Evolutionary conservation across 2,329 filamentous ascomycete genomes (phyloP).

Genomic region (Pyricularia grisea): DNA sequence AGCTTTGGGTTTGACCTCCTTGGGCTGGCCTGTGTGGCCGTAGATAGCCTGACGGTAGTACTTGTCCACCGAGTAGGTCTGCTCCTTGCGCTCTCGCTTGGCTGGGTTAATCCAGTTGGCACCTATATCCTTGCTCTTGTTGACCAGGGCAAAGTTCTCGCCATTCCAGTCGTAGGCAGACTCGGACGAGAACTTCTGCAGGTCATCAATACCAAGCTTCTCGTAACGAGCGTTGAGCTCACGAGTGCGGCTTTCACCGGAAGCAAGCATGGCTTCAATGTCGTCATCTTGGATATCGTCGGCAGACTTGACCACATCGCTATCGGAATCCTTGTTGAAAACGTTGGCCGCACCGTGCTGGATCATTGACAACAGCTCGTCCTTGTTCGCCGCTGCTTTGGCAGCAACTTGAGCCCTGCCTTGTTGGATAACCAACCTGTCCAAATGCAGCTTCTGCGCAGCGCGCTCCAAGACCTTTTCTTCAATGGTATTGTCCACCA

Average conservation of each 20-base stretch:
- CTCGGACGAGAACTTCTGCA: conserved; percentile 96
- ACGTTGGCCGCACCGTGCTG: conserved; percentile 96
- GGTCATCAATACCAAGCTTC: conserved; percentile 89
- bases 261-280: conserved; percentile 78
- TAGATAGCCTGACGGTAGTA: conserved; percentile 91
- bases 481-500: conserved; percentile 96
- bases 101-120: conserved; percentile 96
- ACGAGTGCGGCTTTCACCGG: conserved; percentile 82
- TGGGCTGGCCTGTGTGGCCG: conserved; percentile 61
- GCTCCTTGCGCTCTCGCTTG: conserved; percentile 96
- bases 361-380: conserved; percentile 95
- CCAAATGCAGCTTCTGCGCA: conserved; percentile 89
- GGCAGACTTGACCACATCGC: not conserved
- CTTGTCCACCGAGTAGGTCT: conserved; percentile 97
- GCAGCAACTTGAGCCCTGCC: conserved; percentile 84
- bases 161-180: conserved; percentile 99
- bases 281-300: conserved; percentile 64
- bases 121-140: conserved; percentile 78
- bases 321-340: conserved; percentile 59
- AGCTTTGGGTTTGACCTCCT: conserved; percentile 86
- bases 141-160: conserved; percentile 68
- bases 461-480: conserved; percentile 96
- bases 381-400: conserved; percentile 89
- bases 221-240: conserved; percentile 91
- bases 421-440: conserved; percentile 97